Conservation (phyloP, 164 flowering plant species). For the Vitis cinerea region DNA sequence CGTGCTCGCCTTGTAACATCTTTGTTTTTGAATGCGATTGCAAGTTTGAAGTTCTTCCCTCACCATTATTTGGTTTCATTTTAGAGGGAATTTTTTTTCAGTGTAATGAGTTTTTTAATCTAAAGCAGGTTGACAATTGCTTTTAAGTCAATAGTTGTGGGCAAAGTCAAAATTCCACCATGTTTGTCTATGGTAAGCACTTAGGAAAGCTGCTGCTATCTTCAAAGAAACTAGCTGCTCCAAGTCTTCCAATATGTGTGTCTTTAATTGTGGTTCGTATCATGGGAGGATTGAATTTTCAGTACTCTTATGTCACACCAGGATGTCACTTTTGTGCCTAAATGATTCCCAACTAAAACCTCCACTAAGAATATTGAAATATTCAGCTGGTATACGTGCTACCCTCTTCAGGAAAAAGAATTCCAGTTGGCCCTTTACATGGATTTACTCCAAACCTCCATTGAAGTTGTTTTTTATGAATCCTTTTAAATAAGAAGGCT, state of each 20-base stretch:
- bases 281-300: constrained; percentile 1
- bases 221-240: constrained; percentile 9
- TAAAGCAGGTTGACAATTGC: constrained; percentile 1
- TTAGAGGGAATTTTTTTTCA: not conserved
- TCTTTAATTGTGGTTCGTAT: not conserved
- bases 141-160: not conserved
- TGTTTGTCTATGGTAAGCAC: constrained; percentile 19
- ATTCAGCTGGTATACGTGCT: constrained; percentile 2
- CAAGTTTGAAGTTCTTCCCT: not conserved
- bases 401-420: constrained; percentile 4
- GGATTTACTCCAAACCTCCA: not conserved
- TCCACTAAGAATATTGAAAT: constrained; percentile 17
- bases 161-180: constrained; percentile 21
- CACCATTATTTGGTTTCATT: not conserved
- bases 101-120: too few species aligned
- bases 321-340: not conserved
- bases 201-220: constrained; percentile 13
- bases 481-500: not conserved
- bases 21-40: not conserved
- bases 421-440: not conserved
- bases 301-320: constrained; percentile 12
- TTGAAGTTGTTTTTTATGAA: not conserved
- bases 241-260: constrained; percentile 12
- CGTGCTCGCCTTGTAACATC: not conserved
- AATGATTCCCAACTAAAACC: constrained; percentile 13